Evolutionary conservation across 495 filamentous ascomycete genomes (phyloP), one percentile per base, ranked within the genome.

Genomic region (Copromyces sp.): DNA sequence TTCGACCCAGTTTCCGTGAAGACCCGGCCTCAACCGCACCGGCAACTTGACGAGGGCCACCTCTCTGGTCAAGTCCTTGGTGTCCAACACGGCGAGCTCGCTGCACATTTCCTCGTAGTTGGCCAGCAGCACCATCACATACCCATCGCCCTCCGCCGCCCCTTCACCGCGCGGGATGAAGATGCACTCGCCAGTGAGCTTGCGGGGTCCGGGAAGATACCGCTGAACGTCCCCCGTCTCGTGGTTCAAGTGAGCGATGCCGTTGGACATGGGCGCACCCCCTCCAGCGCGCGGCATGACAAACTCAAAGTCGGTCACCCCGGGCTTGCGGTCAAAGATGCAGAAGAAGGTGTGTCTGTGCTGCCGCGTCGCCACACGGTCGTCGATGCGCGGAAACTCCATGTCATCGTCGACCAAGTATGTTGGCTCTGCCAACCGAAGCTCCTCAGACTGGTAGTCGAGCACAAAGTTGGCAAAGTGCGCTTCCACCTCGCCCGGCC

Each of bases 341-440:
- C 82, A 72, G 68, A 84, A 82, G 78, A 80, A 88, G 80, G 84
- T 84, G 76, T 87, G 86, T 16, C 78, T 75, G 74, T 88, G 84
- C 8, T 72, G 69, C 71, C 81, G 79, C 3, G 80, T 84, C 3
- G 83, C 77, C 24, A 81, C 81, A 2, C 86, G 81, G 70, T 87
- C 86, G 73, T 88, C 86, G 68, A 88, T 84, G 39, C 86, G 82
- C 40, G 82, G 85, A 78, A 87, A 88, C 73, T 88, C 86, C 20
- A 83, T 83, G 61, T 79, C 82, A 8, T 79, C 78, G 8, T 78
- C 75, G 71, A 84, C 81, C 20, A 82, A 53, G 38, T 77, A 0
- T 17, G 78, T 42, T 37, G 80, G 72, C 39, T 71, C 41, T 16
- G 80, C 77, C n/a, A 78, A 73, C 24, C 74, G 75, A 4, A 78